Evolutionary conservation across 371 early-diverging fungal species (phyloP), one percentile per base, ranked within the genome.

Genomic region (Entomophthora muscae): DNA sequence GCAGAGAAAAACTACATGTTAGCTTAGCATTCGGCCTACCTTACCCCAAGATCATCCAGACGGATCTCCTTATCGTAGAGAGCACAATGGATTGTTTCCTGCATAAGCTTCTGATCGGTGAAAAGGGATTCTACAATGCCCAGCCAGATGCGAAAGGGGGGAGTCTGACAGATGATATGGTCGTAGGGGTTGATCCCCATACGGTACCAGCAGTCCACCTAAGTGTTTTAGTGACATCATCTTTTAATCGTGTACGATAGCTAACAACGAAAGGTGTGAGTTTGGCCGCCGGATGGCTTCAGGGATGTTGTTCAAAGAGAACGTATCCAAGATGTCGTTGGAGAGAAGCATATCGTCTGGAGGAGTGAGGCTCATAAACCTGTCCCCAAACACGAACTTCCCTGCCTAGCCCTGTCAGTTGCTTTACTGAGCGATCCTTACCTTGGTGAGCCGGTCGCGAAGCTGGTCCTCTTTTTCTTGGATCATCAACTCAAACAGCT

Each of bases 61-160:
- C 94, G 84, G 64, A 89, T 89, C 32, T 83, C 81, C 67, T 83
- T 81, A 66, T 83, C 81, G 60, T 80, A 76, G 28, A 95, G 69
- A 0, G 96, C 95, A 0, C 92, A 83, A 31, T 83, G 71, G 54
- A 95, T 88, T 1, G 91, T 77, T 57, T 86, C 88, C 55, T 90
- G 81, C 32, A 97, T 75, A 74, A 91, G 77, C 22, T 77, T 78
- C 1, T 76, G 74, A 65, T 83, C 83, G 57, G 86, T 79, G 68
- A 93, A 94, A 33, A 92, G 67, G 67, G 90, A 93, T 71, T 97
- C 95, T 5, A 90, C 84, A 61, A 95, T 92, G 33, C 97, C 97
- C 77, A 91, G 79, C 88, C 93, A 90, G 63, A 94, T 76, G 28
- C 95, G 78, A 73, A 97, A 97, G 22, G 91, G 79, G 1, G 97